Base-by-base conservation (phyloP, 768 basidiomycete genomes). In the Cyclocybe aegerita region DNA sequence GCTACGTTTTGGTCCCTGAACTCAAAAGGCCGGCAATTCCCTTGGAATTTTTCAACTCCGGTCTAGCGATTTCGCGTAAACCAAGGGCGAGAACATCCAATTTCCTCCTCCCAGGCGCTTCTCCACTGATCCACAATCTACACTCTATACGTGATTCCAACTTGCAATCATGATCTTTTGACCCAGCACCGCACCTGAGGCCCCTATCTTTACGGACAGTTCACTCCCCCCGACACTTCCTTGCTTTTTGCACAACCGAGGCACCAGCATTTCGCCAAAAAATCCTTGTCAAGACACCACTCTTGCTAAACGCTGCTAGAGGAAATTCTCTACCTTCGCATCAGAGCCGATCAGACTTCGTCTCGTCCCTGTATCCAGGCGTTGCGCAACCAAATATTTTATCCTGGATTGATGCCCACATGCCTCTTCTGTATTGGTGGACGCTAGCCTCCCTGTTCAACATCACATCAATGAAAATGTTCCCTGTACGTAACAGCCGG, bases 21-120 rank as follows among this genome's bases (percentile, higher is more conserved):
- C 66, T 70, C 65, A 66, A 73, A 70, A 58, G 63, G 51, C 66
- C 75, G 75, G 75, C 75, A 77, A 73, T 63, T 69, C 54, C 74
- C 73, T 71, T 70, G 68, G 70, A 75, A 70, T 60, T 68, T 76
- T 77, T 72, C 71, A 74, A 75, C 71, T 74, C 75, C 75, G 75
- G 73, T 70, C 52, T 57, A 48, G 48, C 54, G 46, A 52, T 35
- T 47, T 55, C 54, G 52, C 46, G 52, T 49, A 56, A 57, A 60
- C 35, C 51, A 52, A 48, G 51, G 17, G 14, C 38, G 43, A 35
- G 10, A 12, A 39, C 32, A 47, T 41, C 46, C 51, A 46, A 45
- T 46, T 32, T 17, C 36, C 43, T 35, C 43, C 44, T 15, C 14
- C 23, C 40, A n/a, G 32, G 16, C 32, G 49, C 41, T 17, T 45